Percentiles rank a stretch among this genome's conserved stretches.
These are phyloP conservation scores for Hypoxylon perforatum DNA, from an alignment of 495 filamentous ascomycete species.

Conservation along the genomic window DNA sequence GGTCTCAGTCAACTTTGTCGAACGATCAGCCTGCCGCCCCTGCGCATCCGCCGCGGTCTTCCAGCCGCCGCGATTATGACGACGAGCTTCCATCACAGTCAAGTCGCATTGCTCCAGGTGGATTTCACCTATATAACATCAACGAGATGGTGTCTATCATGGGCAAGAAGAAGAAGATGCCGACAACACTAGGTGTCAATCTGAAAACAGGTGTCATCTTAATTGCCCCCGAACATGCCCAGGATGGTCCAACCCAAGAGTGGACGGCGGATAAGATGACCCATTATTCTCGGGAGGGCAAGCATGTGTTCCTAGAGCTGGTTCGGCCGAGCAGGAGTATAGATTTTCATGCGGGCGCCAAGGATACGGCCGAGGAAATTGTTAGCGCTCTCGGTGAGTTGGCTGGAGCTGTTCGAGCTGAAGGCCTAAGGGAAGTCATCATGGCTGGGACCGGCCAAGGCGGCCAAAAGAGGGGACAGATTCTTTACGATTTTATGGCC, in stretches of 20 bases:
- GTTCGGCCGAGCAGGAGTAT: slow-evolving; percentile 90
- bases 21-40: slow-evolving; percentile 60
- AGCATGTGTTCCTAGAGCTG: slow-evolving; percentile 96
- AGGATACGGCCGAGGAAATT: slow-evolving; percentile 96
- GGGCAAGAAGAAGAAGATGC: slow-evolving; percentile 97
- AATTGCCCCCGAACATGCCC: slow-evolving; percentile 84
- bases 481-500: slow-evolving; percentile 96
- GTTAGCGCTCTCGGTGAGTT: slow-evolving; percentile 88
- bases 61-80: slow-evolving; percentile 40
- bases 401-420: slow-evolving; percentile 82
- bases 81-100: slow-evolving; percentile 48
- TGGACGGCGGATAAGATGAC: slow-evolving; percentile 94
- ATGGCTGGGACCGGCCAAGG: slow-evolving; percentile 74
- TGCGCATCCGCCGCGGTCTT: slow-evolving; percentile 41
- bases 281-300: slow-evolving; percentile 96
- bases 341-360: slow-evolving; percentile 96
- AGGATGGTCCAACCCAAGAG: slow-evolving; percentile 84
- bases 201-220: slow-evolving; percentile 86
- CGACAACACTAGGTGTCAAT: slow-evolving; percentile 92
- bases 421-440: slow-evolving; percentile 87
- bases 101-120: slow-evolving; percentile 67
- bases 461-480: slow-evolving; percentile 79
- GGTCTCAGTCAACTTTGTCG: slow-evolving; percentile 67
- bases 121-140: slow-evolving; percentile 93
- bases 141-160: slow-evolving; percentile 95